Base-by-base conservation (phyloP, 2,329 filamentous ascomycete species). In the Aspergillus sp. region DNA sequence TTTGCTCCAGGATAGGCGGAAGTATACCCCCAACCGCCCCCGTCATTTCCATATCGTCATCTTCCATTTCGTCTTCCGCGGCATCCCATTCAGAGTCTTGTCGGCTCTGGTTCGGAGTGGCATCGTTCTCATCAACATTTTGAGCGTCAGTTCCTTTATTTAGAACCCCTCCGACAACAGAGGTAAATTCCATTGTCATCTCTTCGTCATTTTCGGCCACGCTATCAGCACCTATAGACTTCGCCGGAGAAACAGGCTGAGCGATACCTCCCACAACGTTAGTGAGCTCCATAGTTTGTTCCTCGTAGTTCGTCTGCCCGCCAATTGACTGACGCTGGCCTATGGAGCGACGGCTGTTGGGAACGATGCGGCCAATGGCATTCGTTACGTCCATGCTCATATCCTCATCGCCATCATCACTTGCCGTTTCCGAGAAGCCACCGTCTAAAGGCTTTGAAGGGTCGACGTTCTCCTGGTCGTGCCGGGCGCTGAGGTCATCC, bases 341-440 rank as follows among this genome's bases (percentile, higher is more conserved):
- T 27, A 63, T 57, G 68, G 74, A 68, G 70, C 73, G 60, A 53
- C 71, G 62, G 61, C 57, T 70, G 58, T 61, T 80, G 5, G 82
- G 77, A 19, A 96, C 74, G 54, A 98, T 97, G 3, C 88, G 85
- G 8, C 93, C 93, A 53, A 96, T 81, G 8, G 86, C 90, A 55
- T 85, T 86, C 2, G 93, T 97, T 7, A 97, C 90, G 66, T 98
- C 93, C 93, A 98, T 97, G 21, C 91, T 95, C 81, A 96, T 87
- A 40, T 93, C 90, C 62, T 86, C 84, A 19, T 84, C 82, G 23
- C 82, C 80, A 5, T 76, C 70, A 23, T 80, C 52, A 79, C 75
- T 58, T 73, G 72, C 25, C 61, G 59, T 56, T 61, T 67, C 59
- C 15, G 56, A 45, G 41, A 46, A 3, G 15, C 45, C 57, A 11